phyloP scores from a whole-genome alignment of 1,284 basidiomycete species.

The Pyrrhoderma noxium region DNA sequence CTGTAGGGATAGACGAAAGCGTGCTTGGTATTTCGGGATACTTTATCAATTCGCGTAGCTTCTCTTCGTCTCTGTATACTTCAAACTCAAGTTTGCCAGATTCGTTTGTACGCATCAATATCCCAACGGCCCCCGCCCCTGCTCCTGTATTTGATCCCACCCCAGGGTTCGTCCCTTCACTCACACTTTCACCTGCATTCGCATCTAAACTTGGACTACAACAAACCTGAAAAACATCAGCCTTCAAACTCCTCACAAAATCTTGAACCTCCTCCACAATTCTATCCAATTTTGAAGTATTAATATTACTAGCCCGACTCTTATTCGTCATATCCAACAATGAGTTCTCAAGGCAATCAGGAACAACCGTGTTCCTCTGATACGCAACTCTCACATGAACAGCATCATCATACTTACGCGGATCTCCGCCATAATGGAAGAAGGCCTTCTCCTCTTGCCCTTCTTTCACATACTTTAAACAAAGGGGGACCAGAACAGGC shows the following conservation, averaged over 20 bases:
- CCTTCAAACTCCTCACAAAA: background rate
- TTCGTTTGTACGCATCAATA: background rate
- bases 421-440: background rate
- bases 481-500: background rate
- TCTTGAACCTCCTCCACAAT: background rate
- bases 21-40: background rate
- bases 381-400: background rate
- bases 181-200: too few relatives aligned
- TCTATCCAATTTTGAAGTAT: background rate
- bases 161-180: too few relatives aligned
- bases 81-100: background rate
- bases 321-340: constrained; percentile 26
- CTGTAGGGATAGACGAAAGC: background rate
- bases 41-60: background rate
- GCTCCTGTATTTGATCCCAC: too few relatives aligned
- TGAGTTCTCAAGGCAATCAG: constrained; percentile 47
- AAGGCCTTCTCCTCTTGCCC: background rate
- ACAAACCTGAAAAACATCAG: background rate
- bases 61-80: background rate
- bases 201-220: too few relatives aligned
- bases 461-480: background rate
- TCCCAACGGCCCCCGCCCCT: too few relatives aligned
- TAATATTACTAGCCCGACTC: background rate
- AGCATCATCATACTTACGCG: constrained; percentile 2
- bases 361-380: constrained; percentile 27